phyloP scores from a whole-genome alignment of 495 filamentous ascomycete species.

The Podospora sp. region DNA sequence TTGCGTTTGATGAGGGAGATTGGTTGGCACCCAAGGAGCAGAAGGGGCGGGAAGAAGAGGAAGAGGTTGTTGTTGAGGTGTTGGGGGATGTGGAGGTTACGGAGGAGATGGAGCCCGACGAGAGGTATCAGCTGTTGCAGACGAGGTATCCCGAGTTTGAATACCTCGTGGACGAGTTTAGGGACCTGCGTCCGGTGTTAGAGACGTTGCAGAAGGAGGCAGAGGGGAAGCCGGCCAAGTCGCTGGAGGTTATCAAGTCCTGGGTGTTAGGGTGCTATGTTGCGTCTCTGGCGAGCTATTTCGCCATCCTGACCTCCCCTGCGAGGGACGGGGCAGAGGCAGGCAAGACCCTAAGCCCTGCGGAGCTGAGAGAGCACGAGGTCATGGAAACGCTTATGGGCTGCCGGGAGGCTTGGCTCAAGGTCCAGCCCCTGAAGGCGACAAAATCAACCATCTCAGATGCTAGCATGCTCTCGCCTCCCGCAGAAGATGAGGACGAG shows the following conservation, averaged over 20 bases:
- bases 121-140: conserved; percentile 74
- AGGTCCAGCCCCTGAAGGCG: conserved; percentile 63
- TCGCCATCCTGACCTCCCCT: conserved; percentile 81
- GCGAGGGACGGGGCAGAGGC: conserved; percentile 55
- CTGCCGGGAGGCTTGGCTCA: conserved; percentile 78
- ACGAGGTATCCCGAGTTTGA: conserved; percentile 90
- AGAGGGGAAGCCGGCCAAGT: conserved; percentile 58
- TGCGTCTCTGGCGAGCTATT: conserved; percentile 87
- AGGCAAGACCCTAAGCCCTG: conserved; percentile 61
- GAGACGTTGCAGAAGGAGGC: conserved; percentile 53
- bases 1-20: conserved; percentile 85
- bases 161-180: conserved; percentile 77
- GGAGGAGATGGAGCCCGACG: conserved; percentile 73
- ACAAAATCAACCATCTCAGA: conserved; percentile 22
- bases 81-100: conserved; percentile 81
- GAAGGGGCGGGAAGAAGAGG: conserved; percentile 48
- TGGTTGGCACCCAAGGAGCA: conserved; percentile 60
- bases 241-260: conserved; percentile 65
- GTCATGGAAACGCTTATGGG: conserved; percentile 84
- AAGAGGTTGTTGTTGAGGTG: conserved; percentile 73
- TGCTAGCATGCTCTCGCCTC: conserved; percentile 39
- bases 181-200: conserved; percentile 68
- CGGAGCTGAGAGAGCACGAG: conserved; percentile 79
- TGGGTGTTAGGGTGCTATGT: conserved; percentile 81
- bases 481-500: conserved; percentile 39